Base-by-base conservation (phyloP, 2,329 filamentous ascomycete genomes). In the Geoglossum cookeanum region DNA sequence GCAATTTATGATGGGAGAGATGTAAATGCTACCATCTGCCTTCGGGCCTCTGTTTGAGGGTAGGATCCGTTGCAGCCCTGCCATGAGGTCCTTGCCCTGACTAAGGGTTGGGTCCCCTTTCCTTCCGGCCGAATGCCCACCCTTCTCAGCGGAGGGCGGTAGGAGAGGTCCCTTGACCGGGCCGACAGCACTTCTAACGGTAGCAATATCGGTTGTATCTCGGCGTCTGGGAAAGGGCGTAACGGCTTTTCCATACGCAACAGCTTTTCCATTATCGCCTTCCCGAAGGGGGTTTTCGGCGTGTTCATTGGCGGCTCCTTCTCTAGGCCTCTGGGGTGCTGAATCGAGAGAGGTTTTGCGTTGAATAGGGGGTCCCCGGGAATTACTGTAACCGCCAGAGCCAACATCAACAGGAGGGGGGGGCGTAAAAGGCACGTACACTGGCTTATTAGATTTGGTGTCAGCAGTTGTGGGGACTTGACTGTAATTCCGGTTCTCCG, bases 1-100 rank as follows among this genome's bases (percentile, higher is more conserved):
- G 5, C 55, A 58, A 54, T 52, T 57, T 48, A 54, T 57, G 3
- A 59, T 59, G 27, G 58, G 57, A 29, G 57, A 58, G n/a, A 63
- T 30, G 39, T 29, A 44, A 9, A 29, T 13, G 37, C 27, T 58
- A n/a, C 22, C 48, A 22, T 45, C 32, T 32, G 47, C 13, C 27
- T 39, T 55, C 27, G 11, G 13, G 13, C 29, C 33, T 32, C 56
- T 44, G 42, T 44, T 51, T n/a, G 48, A 29, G 17, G 56, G 49
- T 35, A 58, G 39, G 15, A 42, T 54, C 17, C 56, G 17, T 32
- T 57, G n/a, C 11, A 57, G 55, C 6, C 13, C 44, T n/a, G 6
- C 13, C 4, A 48, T 11, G 11, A 53, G 30, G 22, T 53, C 49
- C 22, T 4, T n/a, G n/a, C 5, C 49, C 22, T 35, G 49, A 8